Evolutionary conservation across 2,329 filamentous ascomycete species (phyloP), one percentile per base, ranked within the genome.

Genomic region (Albophoma yamanashiensis): DNA sequence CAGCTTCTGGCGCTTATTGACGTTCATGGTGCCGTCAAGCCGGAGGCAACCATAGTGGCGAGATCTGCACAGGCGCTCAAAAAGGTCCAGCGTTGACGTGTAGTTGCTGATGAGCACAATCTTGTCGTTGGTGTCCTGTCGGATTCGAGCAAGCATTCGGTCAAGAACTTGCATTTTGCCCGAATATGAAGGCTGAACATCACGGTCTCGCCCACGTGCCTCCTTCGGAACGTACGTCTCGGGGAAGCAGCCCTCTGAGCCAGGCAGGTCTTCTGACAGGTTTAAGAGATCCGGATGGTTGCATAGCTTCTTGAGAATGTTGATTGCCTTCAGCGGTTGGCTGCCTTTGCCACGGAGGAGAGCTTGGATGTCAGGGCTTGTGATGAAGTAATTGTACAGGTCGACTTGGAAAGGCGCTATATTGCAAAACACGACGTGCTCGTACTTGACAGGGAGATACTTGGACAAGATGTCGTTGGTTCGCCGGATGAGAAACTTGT

Each of bases 71-170:
- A 99, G 82, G 63, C 86, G 88, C 66, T 96, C 92, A 70, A 99
- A 97, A 3, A 99, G 81, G 73, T 99, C 94, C 4, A 99, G 82
- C 0, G 94, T 99, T 67, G 94, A 89, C 0, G 94, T 99, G 75
- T 97, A 99, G 71, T 99, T 99, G 74, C 91, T 96, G 74, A 99
- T 99, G 60, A 99, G 84, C 15, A 99, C 94, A 68, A 99, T 99
- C 75, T 99, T 99, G 82, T 99, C 94, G 68, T 96, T 97, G 0
- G 94, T 97, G 68, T 97, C 93, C 67, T 92, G 88, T 20, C 91
- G 90, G 66, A 99, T 99, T 36, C 93, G 89, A 40, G 92, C 91
- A 57, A 99, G 84, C 95, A 99, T 99, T 60, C 92, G 87, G 70
- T 97, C 94, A n/a, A 99, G 84, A 3, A 99, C 94, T 68, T 91